Evolutionary conservation across 2,329 filamentous ascomycete genomes (phyloP).

Genomic region (Cordyceps fumosorosea): DNA sequence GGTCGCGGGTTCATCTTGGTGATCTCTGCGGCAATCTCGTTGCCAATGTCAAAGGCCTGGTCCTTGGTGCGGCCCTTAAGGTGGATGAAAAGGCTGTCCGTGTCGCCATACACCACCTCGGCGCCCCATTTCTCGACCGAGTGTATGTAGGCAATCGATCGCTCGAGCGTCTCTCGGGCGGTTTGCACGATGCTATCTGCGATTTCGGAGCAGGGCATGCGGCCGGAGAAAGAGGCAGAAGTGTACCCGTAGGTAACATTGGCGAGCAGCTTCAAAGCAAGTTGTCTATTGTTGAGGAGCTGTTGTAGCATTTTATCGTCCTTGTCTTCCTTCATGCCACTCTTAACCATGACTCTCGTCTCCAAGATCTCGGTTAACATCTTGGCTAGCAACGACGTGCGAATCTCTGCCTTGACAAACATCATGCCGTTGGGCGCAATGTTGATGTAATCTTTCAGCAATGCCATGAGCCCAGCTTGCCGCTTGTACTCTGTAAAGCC

Average conservation of each 20-base stretch:
- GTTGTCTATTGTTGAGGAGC: conserved; percentile 84
- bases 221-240: conserved; percentile 90
- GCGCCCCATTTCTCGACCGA: conserved; percentile 82
- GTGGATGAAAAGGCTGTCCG: conserved; percentile 88
- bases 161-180: conserved; percentile 87
- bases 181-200: conserved; percentile 98
- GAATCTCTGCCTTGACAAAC: conserved; percentile 78
- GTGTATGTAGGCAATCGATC: conserved; percentile 88
- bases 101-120: conserved; percentile 97
- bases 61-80: conserved; percentile 80
- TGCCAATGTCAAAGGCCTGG: conserved; percentile 85
- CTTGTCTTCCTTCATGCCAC: conserved; percentile 89
- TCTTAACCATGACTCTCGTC: conserved; percentile 96
- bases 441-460: conserved; percentile 81
- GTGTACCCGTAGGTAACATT: conserved; percentile 99
- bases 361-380: conserved; percentile 96
- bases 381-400: conserved; percentile 86
- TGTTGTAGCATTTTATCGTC: conserved; percentile 80
- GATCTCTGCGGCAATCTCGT: conserved; percentile 82
- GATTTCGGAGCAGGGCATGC: conserved; percentile 97
- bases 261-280: conserved; percentile 92
- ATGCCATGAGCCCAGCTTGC: conserved; percentile 64
- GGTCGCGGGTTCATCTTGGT: conserved; percentile 87
- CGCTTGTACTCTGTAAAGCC: conserved; percentile 84
- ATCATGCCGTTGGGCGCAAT: conserved; percentile 95